Evolutionary conservation across 257 asterid genomes (phyloP).

Genomic region (Plectranthus barbatus): DNA sequence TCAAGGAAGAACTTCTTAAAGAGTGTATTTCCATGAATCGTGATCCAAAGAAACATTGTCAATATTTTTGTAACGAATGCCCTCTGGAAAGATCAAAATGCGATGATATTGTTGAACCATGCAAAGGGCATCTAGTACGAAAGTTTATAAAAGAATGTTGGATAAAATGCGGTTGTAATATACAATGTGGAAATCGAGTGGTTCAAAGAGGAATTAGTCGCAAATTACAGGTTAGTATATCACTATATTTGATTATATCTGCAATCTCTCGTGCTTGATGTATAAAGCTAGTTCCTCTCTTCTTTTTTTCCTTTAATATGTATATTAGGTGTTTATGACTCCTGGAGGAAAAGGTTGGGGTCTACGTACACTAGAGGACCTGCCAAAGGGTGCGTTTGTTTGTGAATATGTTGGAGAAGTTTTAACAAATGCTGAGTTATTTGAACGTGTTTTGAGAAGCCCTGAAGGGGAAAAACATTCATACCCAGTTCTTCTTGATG

Average conservation of each 20-base stretch:
- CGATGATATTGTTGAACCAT: constrained; percentile 52
- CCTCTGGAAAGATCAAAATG: constrained; percentile 74
- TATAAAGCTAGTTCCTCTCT: background rate
- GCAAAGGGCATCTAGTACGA: constrained; percentile 88
- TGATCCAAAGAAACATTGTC: constrained; percentile 57
- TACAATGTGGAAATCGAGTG: constrained; percentile 86
- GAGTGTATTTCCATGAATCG: constrained; percentile 66
- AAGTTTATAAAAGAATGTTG: constrained; percentile 91
- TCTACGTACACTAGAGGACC: constrained; percentile 73
- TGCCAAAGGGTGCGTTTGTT: constrained; percentile 86
- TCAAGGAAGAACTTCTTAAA: constrained; percentile 62
- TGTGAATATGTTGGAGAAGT: constrained; percentile 95
- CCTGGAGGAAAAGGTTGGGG: constrained; percentile 94
- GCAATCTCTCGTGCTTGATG: background rate
- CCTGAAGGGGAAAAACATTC: constrained; percentile 50
- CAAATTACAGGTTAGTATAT: constrained; percentile 61
- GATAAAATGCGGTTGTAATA: constrained; percentile 85
- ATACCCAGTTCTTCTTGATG: constrained; percentile 87
- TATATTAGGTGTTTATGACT: constrained; percentile 74
- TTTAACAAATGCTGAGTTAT: constrained; percentile 65
- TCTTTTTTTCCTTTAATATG: constrained; percentile 10
- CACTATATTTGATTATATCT: background rate
- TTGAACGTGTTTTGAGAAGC: constrained; percentile 52
- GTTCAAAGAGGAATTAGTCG: constrained; percentile 85
- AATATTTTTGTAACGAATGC: constrained; percentile 71